These are phyloP conservation scores for Leptographium flavum DNA, from an alignment of 2,329 filamentous ascomycete species.

Conservation along the genomic window DNA sequence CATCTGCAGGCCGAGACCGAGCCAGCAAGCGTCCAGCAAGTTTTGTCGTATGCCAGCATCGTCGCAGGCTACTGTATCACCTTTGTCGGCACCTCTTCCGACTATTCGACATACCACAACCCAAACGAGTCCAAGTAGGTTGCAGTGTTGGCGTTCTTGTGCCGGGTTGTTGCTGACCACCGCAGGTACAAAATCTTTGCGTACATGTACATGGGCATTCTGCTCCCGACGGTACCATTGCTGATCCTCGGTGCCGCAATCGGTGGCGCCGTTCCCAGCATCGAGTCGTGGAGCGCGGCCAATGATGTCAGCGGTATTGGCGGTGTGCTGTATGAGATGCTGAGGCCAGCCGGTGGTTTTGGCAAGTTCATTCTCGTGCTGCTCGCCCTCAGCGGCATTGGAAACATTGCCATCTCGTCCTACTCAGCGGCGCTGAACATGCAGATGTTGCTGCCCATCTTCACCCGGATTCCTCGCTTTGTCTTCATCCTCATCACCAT, in stretches of 20 bases:
- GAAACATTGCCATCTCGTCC: conserved; percentile 27
- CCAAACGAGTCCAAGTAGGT: conserved; percentile 26
- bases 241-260: conserved; percentile 35
- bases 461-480: conserved; percentile 40
- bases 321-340: conserved; percentile 31
- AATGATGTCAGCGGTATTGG: conserved; percentile 27
- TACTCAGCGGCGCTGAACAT: conserved; percentile 23
- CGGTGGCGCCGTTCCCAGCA: conserved; percentile 31
- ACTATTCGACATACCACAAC: conserved; percentile 42
- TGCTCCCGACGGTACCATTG: conserved; percentile 32
- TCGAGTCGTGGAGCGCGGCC: conserved; percentile 25
- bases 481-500: conserved; percentile 43
- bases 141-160: neutral
- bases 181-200: conserved; percentile 24
- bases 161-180: conserved; percentile 6
- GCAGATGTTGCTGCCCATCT: conserved; percentile 43
- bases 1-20: conserved; percentile 27
- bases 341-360: conserved; percentile 29
- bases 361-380: conserved; percentile 32
- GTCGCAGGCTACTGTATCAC: conserved; percentile 39
- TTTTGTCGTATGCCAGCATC: conserved; percentile 30
- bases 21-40: conserved; percentile 21
- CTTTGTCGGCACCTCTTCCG: conserved; percentile 40
- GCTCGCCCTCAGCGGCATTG: conserved; percentile 28
- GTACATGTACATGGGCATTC: conserved; percentile 37